phyloP scores from a whole-genome alignment of 202 grass and related monocot genomes.

The Schoenoplectus tabernaemontani region DNA sequence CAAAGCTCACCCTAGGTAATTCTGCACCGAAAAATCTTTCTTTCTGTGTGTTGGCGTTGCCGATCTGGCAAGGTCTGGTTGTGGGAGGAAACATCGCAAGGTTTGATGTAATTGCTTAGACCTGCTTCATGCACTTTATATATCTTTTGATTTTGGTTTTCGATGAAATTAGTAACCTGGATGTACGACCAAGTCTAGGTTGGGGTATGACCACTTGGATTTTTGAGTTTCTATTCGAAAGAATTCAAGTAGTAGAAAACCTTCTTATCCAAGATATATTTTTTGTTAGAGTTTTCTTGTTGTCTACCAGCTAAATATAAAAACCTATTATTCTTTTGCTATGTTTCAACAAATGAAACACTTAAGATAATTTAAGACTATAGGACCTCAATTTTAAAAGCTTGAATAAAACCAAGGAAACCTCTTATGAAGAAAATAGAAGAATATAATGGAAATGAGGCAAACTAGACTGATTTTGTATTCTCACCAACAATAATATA shows the following conservation, averaged over 20 bases:
- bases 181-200: conserved; percentile 64
- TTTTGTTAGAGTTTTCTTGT: background rate
- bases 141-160: no score
- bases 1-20: no score
- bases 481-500: background rate
- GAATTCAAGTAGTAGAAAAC: conserved; percentile 75
- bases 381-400: background rate
- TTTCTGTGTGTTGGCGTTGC: no score
- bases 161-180: conserved; percentile 77
- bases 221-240: conserved; percentile 94
- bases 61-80: no score
- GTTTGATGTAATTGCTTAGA: no score
- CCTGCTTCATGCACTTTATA: no score
- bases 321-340: no score
- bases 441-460: background rate
- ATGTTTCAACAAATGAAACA: background rate
- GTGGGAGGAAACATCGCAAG: no score
- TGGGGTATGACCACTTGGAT: conserved; percentile 90
- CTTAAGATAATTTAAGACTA: background rate
- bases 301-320: background rate
- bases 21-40: no score
- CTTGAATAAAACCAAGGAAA: background rate
- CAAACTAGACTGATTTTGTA: background rate
- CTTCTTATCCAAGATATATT: background rate
- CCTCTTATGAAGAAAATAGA: background rate